Evolutionary conservation across 352 stramenopile genomes (phyloP).

Genomic region (Phytopythium oedochilum): DNA sequence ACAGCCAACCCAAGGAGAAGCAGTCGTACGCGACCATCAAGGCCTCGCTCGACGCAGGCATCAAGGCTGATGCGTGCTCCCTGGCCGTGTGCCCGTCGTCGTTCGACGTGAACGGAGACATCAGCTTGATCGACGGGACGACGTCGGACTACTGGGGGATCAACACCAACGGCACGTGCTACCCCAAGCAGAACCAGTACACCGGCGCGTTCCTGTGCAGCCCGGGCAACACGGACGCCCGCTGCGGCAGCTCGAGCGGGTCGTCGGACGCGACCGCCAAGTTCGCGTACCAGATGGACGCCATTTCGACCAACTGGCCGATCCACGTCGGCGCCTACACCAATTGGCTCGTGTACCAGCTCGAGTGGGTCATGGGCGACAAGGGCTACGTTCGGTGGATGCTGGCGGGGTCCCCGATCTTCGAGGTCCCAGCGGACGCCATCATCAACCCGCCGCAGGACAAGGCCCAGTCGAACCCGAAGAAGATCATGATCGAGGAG

Average conservation of each 20-base stretch:
- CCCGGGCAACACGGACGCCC: slow-evolving; percentile 34
- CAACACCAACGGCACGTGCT: slow-evolving; percentile 65
- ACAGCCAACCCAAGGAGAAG: slow-evolving; percentile 4
- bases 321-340: slow-evolving; percentile 78
- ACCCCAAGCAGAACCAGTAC: slow-evolving; percentile 53
- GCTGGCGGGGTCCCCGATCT: slow-evolving; percentile 82
- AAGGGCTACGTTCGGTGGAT: slow-evolving; percentile 67
- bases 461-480: slow-evolving; percentile 47
- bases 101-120: slow-evolving; percentile 44
- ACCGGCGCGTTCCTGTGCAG: slow-evolving; percentile 51
- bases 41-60: slow-evolving; percentile 25
- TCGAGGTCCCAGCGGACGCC: slow-evolving; percentile 72
- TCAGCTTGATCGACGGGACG: slow-evolving; percentile 28
- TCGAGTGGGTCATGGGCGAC: slow-evolving; percentile 61
- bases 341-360: slow-evolving; percentile 69
- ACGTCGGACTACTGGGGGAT: slow-evolving; percentile 37
- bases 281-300: slow-evolving; percentile 89
- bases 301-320: slow-evolving; percentile 89
- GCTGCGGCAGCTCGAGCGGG: slow-evolving; percentile 18
- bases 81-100: slow-evolving; percentile 34
- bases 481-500: slow-evolving; percentile 90
- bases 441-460: slow-evolving; percentile 54
- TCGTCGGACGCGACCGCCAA: slow-evolving; percentile 14
- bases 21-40: slow-evolving; percentile 38
- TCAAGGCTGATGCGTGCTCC: slow-evolving; percentile 48